Percentiles rank a stretch among this genome's conserved stretches.
Conservation (phyloP, 768 basidiomycete species). For the Pholiota microspora region DNA sequence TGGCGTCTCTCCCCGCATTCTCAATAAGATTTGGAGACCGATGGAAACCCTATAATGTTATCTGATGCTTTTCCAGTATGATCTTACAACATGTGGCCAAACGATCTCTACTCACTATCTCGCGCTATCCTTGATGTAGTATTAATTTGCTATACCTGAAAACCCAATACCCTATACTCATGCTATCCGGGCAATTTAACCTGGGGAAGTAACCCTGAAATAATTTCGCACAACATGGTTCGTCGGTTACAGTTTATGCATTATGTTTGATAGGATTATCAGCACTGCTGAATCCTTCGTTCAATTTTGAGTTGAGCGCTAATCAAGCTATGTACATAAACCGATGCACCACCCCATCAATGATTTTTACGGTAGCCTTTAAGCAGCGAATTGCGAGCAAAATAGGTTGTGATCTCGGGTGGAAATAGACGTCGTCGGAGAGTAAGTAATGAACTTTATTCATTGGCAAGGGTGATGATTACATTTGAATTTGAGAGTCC, state of each 20-base stretch:
- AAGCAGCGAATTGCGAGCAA: background rate
- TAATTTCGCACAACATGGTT: background rate
- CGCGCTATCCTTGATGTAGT: slow-evolving; percentile 17
- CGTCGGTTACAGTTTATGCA: background rate
- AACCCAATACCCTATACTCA: slow-evolving; percentile 2
- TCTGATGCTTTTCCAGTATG: no score
- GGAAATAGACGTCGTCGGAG: background rate
- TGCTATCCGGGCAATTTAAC: background rate
- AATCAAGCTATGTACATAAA: slow-evolving; percentile 14
- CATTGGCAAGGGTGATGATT: slow-evolving; percentile 11
- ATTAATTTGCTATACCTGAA: slow-evolving; percentile 6
- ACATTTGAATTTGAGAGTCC: slow-evolving; percentile 9
- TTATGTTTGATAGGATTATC: no score
- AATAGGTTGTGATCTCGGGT: no score
- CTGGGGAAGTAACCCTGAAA: background rate
- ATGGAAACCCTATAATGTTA: no score
- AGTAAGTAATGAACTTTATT: background rate
- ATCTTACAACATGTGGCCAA: background rate
- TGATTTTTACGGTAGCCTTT: slow-evolving; percentile 5
- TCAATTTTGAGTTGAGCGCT: slow-evolving; percentile 16
- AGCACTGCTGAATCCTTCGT: background rate
- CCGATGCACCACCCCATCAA: slow-evolving; percentile 4
- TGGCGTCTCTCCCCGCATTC: no score
- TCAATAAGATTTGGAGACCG: no score
- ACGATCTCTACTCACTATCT: slow-evolving; percentile 1